phyloP scores from a whole-genome alignment of 257 asterid species.

The Eustoma russellianum region DNA sequence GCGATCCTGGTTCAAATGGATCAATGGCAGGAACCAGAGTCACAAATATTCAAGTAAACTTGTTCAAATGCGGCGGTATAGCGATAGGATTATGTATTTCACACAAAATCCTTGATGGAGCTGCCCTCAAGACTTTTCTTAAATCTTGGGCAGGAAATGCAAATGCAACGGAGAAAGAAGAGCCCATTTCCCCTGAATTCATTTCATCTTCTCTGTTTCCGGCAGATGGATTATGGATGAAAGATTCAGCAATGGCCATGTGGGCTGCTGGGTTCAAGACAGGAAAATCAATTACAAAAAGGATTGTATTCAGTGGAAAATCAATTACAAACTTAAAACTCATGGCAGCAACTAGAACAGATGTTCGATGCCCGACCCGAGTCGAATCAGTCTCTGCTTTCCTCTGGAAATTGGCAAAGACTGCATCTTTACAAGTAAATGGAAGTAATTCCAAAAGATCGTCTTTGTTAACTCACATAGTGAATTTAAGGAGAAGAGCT shows the following conservation, averaged over 20 bases:
- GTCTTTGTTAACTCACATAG: slow-evolving; percentile 57
- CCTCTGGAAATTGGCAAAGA: slow-evolving; percentile 48
- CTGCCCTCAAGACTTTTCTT: slow-evolving; percentile 41
- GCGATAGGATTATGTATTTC: slow-evolving; percentile 60
- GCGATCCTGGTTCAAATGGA: slow-evolving; percentile 25
- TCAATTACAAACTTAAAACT: slow-evolving; percentile 29
- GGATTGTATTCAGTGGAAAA: slow-evolving; percentile 40
- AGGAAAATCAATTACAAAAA: slow-evolving; percentile 43
- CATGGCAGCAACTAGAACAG: slow-evolving; percentile 10
- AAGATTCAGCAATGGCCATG: slow-evolving; percentile 42
- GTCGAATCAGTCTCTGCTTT: slow-evolving; percentile 65
- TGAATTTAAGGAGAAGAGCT: slow-evolving; percentile 49
- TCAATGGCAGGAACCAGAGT: slow-evolving; percentile 23
- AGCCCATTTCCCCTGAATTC: slow-evolving; percentile 28
- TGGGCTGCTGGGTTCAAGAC: slow-evolving; percentile 56
- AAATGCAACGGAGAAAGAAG: slow-evolving; percentile 6
- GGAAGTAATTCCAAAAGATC: slow-evolving; percentile 15
- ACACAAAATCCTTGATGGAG: slow-evolving; percentile 62
- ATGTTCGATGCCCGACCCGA: slow-evolving; percentile 25
- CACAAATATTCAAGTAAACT: slow-evolving; percentile 45
- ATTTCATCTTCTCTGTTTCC: slow-evolving; percentile 49
- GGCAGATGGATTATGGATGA: slow-evolving; percentile 29
- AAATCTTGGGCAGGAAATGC: slow-evolving; percentile 44
- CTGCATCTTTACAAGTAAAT: slow-evolving; percentile 19
- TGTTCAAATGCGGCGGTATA: slow-evolving; percentile 67